Base-by-base conservation (phyloP, 2,329 filamentous ascomycete species). In the Aspergillus ochraceus region DNA sequence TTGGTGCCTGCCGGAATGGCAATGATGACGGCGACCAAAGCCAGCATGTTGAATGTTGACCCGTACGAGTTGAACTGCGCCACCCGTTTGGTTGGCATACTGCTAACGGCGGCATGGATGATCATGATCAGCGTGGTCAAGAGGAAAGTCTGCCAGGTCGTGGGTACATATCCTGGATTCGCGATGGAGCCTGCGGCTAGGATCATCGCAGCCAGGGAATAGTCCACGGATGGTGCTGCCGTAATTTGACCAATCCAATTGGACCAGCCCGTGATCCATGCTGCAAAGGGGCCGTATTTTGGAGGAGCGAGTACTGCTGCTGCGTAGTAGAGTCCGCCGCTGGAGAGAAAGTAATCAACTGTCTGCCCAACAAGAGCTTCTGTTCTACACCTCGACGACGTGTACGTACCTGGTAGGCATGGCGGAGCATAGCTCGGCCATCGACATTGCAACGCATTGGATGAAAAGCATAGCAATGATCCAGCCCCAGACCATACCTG, bases 401-500 rank as follows among this genome's bases (percentile, higher is more conserved):
- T 10, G 29, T 47, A 14, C 57, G 17, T 70, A 81, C 72, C 83
- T 86, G 2, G 88, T 90, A 4, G 88, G 88, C 88, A 91, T 90
- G 49, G 86, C 86, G 2, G 85, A 88, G 67, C 88, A 90, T 19
- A 91, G 77, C 74, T 91, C 89, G 1, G 89, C 89, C 84, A 88
- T 87, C 20, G 83, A 84, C 75, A 86, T 82, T 9, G 89, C 88
- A 58, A 91, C 84, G 72, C 85, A 87, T 70, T 90, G 84, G 45
- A 91, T 90, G 46, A 90, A 90, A 5, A 88, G 66, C 83, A 90
- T 89, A 52, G 88, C 88, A 50, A 91, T 80, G 29, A 91, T 76
- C 89, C 89, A 92, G 5, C 89, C 89, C 89, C 89, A 91, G 2
- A 87, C 87, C 87, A 90, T 90, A 24, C 87, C 86, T 60, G 80